Percentiles rank a stretch among this genome's conserved stretches.
phyloP scores from a whole-genome alignment of 2,329 filamentous ascomycete species.

The Paraphaeosphaeria sporulosa region DNA sequence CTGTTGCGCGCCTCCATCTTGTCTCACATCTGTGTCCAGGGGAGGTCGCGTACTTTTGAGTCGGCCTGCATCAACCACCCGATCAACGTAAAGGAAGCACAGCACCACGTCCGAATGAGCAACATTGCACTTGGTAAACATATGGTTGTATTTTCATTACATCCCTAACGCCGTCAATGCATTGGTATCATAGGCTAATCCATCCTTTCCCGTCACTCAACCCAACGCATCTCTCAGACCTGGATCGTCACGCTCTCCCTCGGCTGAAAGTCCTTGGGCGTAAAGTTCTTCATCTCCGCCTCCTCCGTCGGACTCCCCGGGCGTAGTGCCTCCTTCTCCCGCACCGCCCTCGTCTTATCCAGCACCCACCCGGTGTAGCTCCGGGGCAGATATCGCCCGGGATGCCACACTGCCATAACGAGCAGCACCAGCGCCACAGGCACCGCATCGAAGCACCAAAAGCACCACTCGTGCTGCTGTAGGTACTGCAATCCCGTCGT shows the following conservation, averaged over 20 bases:
- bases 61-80: no score
- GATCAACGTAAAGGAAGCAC: no score
- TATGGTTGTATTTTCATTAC: not conserved
- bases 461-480: conserved; percentile 61
- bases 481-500: conserved; percentile 57
- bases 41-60: no score
- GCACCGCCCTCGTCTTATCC: conserved; percentile 39
- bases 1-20: no score
- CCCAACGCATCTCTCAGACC: not conserved
- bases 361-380: conserved; percentile 39
- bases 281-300: conserved; percentile 28
- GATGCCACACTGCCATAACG: conserved; percentile 61
- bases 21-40: no score
- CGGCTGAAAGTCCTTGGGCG: conserved; percentile 34
- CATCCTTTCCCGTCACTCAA: no score
- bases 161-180: conserved; percentile 16
- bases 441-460: conserved; percentile 61
- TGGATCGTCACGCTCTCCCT: conserved; percentile 2
- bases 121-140: not conserved
- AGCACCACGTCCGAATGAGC: no score
- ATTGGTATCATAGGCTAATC: conserved; percentile 18
- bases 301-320: conserved; percentile 17
- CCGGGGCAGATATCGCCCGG: conserved; percentile 44
- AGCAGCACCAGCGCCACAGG: conserved; percentile 59
- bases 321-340: conserved; percentile 44